A percentile compares a stretch with the other conserved stretches of the same genome.
Conservation (phyloP, 768 basidiomycete species). For the Leccinum obscurum region DNA sequence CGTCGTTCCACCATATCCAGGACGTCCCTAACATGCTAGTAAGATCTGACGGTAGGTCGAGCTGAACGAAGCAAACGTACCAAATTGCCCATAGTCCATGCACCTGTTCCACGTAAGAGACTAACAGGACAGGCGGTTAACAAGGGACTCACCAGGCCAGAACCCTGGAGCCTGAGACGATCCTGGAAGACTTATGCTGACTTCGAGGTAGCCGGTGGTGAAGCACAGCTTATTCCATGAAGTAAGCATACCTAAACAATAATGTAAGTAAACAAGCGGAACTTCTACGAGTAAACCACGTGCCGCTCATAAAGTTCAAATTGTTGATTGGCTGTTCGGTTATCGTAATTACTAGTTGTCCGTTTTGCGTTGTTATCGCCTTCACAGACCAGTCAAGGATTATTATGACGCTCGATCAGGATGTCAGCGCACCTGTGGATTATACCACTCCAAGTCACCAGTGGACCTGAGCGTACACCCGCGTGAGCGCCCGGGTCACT, state of each 20-base stretch:
- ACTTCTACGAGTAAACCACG: constrained; percentile 23
- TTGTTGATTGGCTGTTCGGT: constrained; percentile 68
- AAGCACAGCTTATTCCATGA: constrained; percentile 97
- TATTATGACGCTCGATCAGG: constrained; percentile 1
- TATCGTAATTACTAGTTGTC: constrained; percentile 81
- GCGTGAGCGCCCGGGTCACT: constrained; percentile 9
- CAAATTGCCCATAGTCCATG: constrained; percentile 78
- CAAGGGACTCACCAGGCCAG: constrained; percentile 74
- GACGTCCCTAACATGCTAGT: constrained; percentile 57
- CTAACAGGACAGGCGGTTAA: not conserved
- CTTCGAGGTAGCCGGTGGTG: constrained; percentile 89
- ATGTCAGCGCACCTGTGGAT: constrained; percentile 52
- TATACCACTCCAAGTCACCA: constrained; percentile 84
- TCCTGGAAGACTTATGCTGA: constrained; percentile 75
- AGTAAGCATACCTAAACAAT: constrained; percentile 60
- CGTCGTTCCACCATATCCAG: constrained; percentile 88
- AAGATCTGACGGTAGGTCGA: constrained; percentile 7
- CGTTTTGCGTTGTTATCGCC: constrained; percentile 72
- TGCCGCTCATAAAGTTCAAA: constrained; percentile 82
- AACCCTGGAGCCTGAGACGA: constrained; percentile 59
- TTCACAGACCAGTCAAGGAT: constrained; percentile 22
- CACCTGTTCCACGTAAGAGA: constrained; percentile 37
- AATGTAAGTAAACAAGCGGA: constrained; percentile 9
- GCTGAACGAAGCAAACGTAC: constrained; percentile 19
- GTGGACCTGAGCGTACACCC: constrained; percentile 45